Evolutionary conservation across 2,329 filamentous ascomycete genomes (phyloP).

Genomic region (Fusarium sp.): DNA sequence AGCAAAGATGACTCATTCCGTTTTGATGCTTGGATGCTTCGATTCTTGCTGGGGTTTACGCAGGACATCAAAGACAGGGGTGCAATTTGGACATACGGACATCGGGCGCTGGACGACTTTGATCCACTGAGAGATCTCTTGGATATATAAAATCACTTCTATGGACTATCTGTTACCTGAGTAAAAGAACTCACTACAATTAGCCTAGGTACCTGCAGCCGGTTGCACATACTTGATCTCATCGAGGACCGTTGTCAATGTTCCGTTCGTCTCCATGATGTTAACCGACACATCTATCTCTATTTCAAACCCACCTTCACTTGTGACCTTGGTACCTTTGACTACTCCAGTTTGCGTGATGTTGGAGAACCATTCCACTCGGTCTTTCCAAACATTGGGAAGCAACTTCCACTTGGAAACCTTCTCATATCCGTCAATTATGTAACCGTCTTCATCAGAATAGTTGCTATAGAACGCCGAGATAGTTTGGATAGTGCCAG

Average conservation of each 20-base stretch:
- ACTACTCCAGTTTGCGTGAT: slow-evolving; percentile 46
- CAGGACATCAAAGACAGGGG: neutral
- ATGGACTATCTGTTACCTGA: neutral
- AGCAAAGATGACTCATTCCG: slow-evolving; percentile 8
- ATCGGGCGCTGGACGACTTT: neutral
- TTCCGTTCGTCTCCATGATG: slow-evolving; percentile 1
- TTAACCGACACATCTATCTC: slow-evolving; percentile 10
- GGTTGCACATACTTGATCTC: neutral
- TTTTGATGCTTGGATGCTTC: slow-evolving; percentile 18
- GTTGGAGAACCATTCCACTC: slow-evolving; percentile 52
- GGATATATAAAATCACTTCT: no score
- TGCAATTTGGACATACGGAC: neutral
- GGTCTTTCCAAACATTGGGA: slow-evolving; percentile 26
- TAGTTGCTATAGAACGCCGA: neutral
- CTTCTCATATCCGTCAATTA: slow-evolving; percentile 22
- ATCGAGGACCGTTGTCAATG: neutral
- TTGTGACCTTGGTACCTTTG: slow-evolving; percentile 50
- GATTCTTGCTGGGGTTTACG: neutral
- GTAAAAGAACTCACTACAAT: neutral
- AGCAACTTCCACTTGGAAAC: neutral
- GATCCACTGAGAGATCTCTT: neutral
- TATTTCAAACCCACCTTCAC: slow-evolving; percentile 7
- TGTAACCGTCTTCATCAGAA: neutral
- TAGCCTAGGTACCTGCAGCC: neutral
- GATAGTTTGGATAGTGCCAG: neutral